Evolutionary conservation across 257 asterid species (phyloP).

Genomic region (Misopates orontium): DNA sequence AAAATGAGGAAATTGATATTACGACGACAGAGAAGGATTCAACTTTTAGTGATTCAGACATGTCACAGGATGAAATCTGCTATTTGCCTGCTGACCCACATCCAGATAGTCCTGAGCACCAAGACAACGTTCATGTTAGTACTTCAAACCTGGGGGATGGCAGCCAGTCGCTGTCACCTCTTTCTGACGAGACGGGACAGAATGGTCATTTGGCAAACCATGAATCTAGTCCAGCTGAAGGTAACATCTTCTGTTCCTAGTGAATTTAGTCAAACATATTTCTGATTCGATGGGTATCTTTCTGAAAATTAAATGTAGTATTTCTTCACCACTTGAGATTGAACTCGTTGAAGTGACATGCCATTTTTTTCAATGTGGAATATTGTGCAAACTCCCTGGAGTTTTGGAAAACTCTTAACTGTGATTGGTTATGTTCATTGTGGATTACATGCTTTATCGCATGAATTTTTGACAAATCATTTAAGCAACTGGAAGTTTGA

Average conservation of each 20-base stretch:
- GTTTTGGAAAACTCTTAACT: neutral
- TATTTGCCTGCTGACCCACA: conserved; percentile 81
- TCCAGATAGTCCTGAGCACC: conserved; percentile 73
- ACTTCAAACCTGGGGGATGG: conserved; percentile 61
- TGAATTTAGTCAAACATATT: conserved; percentile 26
- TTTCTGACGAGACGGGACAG: conserved; percentile 72
- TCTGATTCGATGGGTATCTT: conserved; percentile 4
- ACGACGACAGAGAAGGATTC: conserved; percentile 65
- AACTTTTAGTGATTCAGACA: conserved; percentile 86
- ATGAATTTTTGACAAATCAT: neutral
- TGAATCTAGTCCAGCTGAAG: conserved; percentile 74
- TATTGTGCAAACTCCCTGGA: neutral
- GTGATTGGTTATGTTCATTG: conserved; percentile 9
- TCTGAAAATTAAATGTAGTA: conserved; percentile 9
- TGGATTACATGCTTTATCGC: neutral
- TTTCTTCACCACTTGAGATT: no score
- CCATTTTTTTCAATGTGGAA: no score
- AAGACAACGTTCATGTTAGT: conserved; percentile 51
- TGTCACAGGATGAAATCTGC: conserved; percentile 72
- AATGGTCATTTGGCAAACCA: conserved; percentile 63
- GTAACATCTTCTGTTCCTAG: conserved; percentile 32
- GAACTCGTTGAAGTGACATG: no score
- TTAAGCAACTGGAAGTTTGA: neutral
- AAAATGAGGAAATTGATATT: conserved; percentile 81
- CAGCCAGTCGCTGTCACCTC: conserved; percentile 73